Conservation (phyloP, 148 eudicot genomes). For the Pharnaceum exiguum region DNA sequence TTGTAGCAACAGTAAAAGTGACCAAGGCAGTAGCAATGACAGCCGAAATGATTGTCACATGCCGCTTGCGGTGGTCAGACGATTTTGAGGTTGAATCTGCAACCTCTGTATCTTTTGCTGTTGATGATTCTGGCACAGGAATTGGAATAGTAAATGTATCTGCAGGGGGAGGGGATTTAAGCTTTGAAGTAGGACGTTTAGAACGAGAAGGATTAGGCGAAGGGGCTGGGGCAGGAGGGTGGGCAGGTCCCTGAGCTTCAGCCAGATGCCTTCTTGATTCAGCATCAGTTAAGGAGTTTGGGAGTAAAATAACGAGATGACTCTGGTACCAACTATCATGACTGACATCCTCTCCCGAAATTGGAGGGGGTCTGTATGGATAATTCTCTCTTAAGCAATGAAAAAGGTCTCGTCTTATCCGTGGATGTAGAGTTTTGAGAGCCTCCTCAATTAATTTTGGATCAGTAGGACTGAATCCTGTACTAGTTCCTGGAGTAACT, state of each 20-base stretch:
- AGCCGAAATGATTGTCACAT: constrained; percentile 37
- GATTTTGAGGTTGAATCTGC: constrained; percentile 21
- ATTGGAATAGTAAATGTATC: constrained; percentile 11
- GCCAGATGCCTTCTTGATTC: constrained; percentile 35
- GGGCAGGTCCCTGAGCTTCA: constrained; percentile 13
- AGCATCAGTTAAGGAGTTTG: constrained; percentile 17
- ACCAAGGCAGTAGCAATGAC: constrained; percentile 57
- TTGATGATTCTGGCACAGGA: constrained; percentile 13
- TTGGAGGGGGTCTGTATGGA: constrained; percentile 26
- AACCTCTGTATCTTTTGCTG: constrained; percentile 11
- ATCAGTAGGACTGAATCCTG: constrained; percentile 9
- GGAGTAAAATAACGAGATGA: constrained; percentile 28
- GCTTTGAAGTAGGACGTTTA: constrained; percentile 9
- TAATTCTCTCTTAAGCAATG: constrained; percentile 53
- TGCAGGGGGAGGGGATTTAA: constrained; percentile 25
- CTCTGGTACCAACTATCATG: constrained; percentile 38
- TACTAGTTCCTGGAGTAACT: constrained; percentile 15
- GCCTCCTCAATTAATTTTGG: constrained; percentile 29
- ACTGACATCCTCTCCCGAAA: constrained; percentile 42
- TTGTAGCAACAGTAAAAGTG: constrained; percentile 44
- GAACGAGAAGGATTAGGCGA: constrained; percentile 8
- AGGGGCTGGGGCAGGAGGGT: too few species aligned
- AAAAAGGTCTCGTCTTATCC: constrained; percentile 37
- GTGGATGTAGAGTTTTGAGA: constrained; percentile 36
- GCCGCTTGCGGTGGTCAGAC: constrained; percentile 19